Conservation (phyloP, 2,329 filamentous ascomycete species). For the Pseudocercospora vitis region DNA sequence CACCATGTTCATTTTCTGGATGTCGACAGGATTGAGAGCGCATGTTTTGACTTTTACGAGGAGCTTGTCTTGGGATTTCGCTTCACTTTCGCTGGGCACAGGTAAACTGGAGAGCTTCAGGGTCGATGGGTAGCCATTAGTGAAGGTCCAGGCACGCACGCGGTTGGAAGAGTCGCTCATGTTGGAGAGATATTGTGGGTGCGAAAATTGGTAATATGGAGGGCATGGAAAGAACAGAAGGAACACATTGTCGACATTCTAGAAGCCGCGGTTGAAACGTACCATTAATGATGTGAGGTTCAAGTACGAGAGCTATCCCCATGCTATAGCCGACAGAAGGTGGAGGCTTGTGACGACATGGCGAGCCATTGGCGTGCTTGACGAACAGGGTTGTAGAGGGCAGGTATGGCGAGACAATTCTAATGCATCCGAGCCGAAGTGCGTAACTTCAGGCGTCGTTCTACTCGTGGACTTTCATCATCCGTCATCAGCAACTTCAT, state of each 20-base stretch:
- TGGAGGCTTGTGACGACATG: too few relatives aligned
- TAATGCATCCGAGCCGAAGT: too few relatives aligned
- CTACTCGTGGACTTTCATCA: too few relatives aligned
- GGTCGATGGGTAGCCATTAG: conserved; percentile 34
- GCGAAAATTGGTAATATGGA: not conserved
- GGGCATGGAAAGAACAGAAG: not conserved
- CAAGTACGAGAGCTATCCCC: not conserved
- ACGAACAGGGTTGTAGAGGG: not conserved
- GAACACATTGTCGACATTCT: not conserved
- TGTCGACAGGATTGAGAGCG: conserved; percentile 40
- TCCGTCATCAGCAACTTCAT: too few relatives aligned
- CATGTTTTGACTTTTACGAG: conserved; percentile 36
- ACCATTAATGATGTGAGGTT: not conserved
- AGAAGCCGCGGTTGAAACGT: not conserved
- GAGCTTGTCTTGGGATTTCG: conserved; percentile 27
- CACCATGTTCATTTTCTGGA: conserved; percentile 40
- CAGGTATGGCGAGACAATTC: conserved; percentile 1
- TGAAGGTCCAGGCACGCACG: conserved; percentile 38
- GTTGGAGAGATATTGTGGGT: not conserved
- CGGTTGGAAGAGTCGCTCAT: conserved; percentile 28
- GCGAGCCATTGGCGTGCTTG: not conserved
- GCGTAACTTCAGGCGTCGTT: too few relatives aligned
- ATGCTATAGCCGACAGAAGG: not conserved
- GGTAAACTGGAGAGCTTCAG: conserved; percentile 31
- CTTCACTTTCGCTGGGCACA: conserved; percentile 25